Conservation (phyloP, 768 basidiomycete species). For the Lactarius psammicola region DNA sequence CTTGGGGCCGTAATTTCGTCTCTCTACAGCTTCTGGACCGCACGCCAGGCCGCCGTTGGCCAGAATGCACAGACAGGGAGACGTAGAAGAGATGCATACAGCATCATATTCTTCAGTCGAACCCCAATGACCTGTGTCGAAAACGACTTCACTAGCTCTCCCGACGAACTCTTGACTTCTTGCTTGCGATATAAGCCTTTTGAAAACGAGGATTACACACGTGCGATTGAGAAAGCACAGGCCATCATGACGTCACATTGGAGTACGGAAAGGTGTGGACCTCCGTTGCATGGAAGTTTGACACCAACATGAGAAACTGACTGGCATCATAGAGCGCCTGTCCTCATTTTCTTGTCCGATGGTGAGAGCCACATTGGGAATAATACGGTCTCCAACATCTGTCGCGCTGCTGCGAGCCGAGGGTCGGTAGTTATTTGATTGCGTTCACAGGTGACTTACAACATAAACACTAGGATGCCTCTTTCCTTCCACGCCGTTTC, state of each 20-base stretch:
- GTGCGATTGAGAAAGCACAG: conserved; percentile 41
- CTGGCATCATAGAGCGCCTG: conserved; percentile 41
- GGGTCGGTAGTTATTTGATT: conserved; percentile 37
- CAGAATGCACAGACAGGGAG: conserved; percentile 30
- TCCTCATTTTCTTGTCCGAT: conserved; percentile 57
- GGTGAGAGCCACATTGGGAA: conserved; percentile 47
- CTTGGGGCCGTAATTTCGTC: conserved; percentile 58
- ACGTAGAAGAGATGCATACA: conserved; percentile 51
- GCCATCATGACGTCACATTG: conserved; percentile 45
- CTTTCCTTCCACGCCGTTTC: conserved; percentile 57
- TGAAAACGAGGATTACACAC: conserved; percentile 45
- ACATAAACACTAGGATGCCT: conserved; percentile 41
- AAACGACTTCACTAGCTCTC: conserved; percentile 48
- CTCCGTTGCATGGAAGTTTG: neutral
- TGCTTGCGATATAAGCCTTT: conserved; percentile 37
- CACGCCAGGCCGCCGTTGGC: conserved; percentile 43
- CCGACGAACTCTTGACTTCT: conserved; percentile 43
- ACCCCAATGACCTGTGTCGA: conserved; percentile 31
- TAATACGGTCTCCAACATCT: conserved; percentile 40
- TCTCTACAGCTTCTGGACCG: conserved; percentile 53
- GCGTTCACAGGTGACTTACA: neutral
- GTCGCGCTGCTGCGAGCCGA: conserved; percentile 42
- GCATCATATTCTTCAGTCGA: conserved; percentile 47
- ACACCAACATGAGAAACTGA: conserved; percentile 6
- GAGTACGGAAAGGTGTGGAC: conserved; percentile 48